A percentile compares a stretch with the other conserved stretches of the same genome.
These are phyloP conservation scores for Pythium volutum DNA, from an alignment of 352 stramenopile species.

Conservation along the genomic window DNA sequence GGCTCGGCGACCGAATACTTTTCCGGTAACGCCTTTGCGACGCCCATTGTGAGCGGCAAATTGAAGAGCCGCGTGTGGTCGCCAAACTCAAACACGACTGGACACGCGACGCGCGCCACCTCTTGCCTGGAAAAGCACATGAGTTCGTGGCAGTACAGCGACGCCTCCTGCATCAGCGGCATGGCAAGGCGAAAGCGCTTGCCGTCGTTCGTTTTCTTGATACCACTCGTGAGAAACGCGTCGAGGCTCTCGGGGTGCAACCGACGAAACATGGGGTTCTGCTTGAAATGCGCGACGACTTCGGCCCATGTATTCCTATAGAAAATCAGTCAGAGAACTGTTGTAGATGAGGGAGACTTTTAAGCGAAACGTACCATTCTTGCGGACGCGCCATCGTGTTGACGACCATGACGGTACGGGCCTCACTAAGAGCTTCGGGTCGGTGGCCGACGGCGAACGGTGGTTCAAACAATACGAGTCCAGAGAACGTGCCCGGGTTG, in stretches of 20 bases:
- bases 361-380: constrained; percentile 17
- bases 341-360: no score
- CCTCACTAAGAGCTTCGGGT: not conserved
- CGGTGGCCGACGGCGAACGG: not conserved
- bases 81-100: constrained; percentile 11
- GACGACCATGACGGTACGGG: constrained; percentile 3
- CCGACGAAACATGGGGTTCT: constrained; percentile 1
- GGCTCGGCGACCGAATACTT: not conserved
- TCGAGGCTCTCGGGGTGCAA: constrained; percentile 14
- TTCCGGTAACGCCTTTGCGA: not conserved
- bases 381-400: constrained; percentile 8
- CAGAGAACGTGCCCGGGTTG: constrained; percentile 13
- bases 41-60: not conserved
- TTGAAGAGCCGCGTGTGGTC: constrained; percentile 17
- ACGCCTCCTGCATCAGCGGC: constrained; percentile 11
- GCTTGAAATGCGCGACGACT: constrained; percentile 13
- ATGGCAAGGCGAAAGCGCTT: constrained; percentile 14
- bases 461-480: constrained; percentile 15
- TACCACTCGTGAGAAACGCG: constrained; percentile 14
- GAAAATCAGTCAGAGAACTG: not conserved
- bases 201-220: constrained; percentile 9
- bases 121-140: constrained; percentile 5
- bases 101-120: constrained; percentile 3
- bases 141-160: constrained; percentile 22
- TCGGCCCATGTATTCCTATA: constrained; percentile 20